Conservation (phyloP, 768 basidiomycete genomes). For the Rhodotorula kratochvilovae region DNA sequence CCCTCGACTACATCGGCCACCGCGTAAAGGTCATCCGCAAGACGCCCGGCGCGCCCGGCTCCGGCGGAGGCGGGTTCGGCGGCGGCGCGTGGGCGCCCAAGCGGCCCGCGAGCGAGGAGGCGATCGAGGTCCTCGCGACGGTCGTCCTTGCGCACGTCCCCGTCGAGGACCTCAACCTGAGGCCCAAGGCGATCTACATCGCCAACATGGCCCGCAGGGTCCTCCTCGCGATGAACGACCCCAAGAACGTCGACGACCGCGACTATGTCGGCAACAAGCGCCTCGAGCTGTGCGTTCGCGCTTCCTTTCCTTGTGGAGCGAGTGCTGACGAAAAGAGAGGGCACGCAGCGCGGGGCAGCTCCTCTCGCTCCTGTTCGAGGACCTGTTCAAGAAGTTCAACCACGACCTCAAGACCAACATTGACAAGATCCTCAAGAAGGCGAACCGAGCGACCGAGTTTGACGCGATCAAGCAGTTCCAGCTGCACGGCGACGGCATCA, state of each 20-base stretch:
- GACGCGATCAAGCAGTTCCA: slow-evolving; percentile 86
- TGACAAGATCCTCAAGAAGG: slow-evolving; percentile 95
- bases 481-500: slow-evolving; percentile 94
- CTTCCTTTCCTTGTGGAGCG: background rate
- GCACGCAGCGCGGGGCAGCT: slow-evolving; percentile 80
- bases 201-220: slow-evolving; percentile 96
- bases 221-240: slow-evolving; percentile 91
- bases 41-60: slow-evolving; percentile 56
- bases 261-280: slow-evolving; percentile 99
- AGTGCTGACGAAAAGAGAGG: background rate
- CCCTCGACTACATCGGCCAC: slow-evolving; percentile 89
- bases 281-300: slow-evolving; percentile 73
- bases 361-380: slow-evolving; percentile 90
- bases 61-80: slow-evolving; percentile 24
- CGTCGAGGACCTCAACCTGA: slow-evolving; percentile 79
- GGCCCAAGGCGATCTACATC: slow-evolving; percentile 91
- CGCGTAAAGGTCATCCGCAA: slow-evolving; percentile 81
- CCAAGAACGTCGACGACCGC: slow-evolving; percentile 94
- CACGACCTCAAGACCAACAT: slow-evolving; percentile 89
- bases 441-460: slow-evolving; percentile 86
- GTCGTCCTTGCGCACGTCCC: slow-evolving; percentile 96
- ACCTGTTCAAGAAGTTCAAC: slow-evolving; percentile 98
- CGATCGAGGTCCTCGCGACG: slow-evolving; percentile 90
- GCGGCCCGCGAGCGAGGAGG: slow-evolving; percentile 87
- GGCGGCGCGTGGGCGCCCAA: slow-evolving; percentile 44